phyloP scores from a whole-genome alignment of 1,284 basidiomycete species.

The Farysia itapuensis region DNA sequence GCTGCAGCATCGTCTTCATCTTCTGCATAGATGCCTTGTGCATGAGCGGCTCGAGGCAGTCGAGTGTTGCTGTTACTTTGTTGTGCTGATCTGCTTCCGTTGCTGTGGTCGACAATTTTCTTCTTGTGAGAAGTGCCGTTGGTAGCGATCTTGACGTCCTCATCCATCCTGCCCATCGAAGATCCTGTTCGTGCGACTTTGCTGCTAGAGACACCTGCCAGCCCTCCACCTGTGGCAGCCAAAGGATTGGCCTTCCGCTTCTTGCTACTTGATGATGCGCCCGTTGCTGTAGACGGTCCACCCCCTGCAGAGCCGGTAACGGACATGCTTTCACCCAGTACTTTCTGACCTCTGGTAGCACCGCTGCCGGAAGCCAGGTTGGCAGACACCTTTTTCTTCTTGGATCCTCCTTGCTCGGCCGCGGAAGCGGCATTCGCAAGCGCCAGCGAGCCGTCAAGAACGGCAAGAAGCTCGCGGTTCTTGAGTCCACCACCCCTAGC shows the following conservation, averaged over 20 bases:
- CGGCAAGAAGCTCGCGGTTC: conserved; percentile 34
- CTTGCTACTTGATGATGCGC: conserved; percentile 21
- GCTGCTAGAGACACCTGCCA: conserved; percentile 1
- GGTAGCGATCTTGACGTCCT: conserved; percentile 34
- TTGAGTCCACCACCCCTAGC: conserved; percentile 20
- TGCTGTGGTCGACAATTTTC: conserved; percentile 17
- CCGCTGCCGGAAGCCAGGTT: conserved; percentile 9
- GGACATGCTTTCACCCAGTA: conserved; percentile 8
- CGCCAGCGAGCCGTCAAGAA: conserved; percentile 8
- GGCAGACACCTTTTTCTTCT: conserved; percentile 34
- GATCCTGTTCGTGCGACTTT: conserved; percentile 24
- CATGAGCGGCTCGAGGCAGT: conserved; percentile 32
- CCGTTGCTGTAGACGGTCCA: background rate
- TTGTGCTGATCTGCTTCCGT: conserved; percentile 8
- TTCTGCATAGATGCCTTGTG: conserved; percentile 25
- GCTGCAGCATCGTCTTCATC: conserved; percentile 26
- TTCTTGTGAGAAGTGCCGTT: conserved; percentile 25
- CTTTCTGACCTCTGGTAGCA: conserved; percentile 23
- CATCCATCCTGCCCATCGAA: conserved; percentile 17
- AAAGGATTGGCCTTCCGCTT: conserved; percentile 30
- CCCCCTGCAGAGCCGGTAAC: conserved; percentile 8
- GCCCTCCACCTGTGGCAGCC: conserved; percentile 5
- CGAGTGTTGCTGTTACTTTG: conserved; percentile 24
- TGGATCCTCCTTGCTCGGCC: conserved; percentile 10
- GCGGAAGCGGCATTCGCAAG: conserved; percentile 2